Conservation (phyloP, 306 rosid genomes). For the Prosopis cineraria region DNA sequence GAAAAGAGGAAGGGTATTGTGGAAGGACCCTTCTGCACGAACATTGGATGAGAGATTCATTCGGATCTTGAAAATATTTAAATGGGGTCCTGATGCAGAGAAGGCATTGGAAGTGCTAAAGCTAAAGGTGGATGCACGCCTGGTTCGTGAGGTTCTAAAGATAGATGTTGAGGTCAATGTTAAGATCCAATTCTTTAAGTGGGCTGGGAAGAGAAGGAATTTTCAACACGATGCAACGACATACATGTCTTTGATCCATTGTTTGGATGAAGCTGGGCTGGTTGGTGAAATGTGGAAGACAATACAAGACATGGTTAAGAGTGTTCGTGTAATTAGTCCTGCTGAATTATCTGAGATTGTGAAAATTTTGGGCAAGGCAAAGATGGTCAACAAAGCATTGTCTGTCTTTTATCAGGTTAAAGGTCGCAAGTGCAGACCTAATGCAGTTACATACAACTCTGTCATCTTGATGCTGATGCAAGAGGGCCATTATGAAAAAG, state of each 20-base stretch:
- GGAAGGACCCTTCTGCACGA: conserved; percentile 60
- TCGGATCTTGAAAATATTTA: conserved; percentile 86
- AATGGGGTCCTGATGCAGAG: conserved; percentile 97
- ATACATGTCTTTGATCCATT: conserved; percentile 68
- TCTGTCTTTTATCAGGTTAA: conserved; percentile 78
- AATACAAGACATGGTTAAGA: conserved; percentile 73
- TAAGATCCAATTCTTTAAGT: conserved; percentile 82
- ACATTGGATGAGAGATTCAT: conserved; percentile 82
- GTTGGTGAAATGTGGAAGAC: conserved; percentile 82
- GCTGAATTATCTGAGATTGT: conserved; percentile 74
- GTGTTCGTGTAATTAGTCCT: conserved; percentile 55
- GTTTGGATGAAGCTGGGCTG: conserved; percentile 66
- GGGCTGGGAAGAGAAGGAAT: conserved; percentile 83
- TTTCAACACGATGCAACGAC: conserved; percentile 72
- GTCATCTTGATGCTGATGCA: conserved; percentile 84
- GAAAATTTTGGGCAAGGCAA: conserved; percentile 71
- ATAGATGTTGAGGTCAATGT: conserved; percentile 77
- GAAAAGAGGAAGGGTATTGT: conserved; percentile 42
- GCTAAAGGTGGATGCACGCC: conserved; percentile 75
- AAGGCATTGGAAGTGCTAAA: conserved; percentile 89
- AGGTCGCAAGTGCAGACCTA: conserved; percentile 76
- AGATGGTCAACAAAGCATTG: conserved; percentile 85
- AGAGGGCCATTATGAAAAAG: conserved; percentile 81
- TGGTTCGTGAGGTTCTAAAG: conserved; percentile 76
- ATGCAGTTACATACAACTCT: conserved; percentile 65